Conservation (phyloP, 73 alveolate genomes). For the Paramecium octaurelia region DNA sequence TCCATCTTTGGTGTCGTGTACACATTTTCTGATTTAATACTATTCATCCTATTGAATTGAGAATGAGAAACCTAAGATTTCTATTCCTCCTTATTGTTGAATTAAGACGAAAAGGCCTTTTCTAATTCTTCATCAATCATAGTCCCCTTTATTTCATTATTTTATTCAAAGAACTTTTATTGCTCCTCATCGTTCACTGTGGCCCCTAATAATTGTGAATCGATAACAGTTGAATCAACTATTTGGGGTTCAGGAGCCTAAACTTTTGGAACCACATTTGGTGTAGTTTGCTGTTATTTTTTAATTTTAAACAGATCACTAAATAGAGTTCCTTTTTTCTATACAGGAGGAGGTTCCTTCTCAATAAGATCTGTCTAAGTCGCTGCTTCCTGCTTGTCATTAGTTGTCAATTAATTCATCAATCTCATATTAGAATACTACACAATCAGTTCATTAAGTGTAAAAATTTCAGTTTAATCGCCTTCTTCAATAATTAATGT, state of each 20-base stretch:
- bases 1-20: background rate
- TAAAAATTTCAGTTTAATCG: background rate
- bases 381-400: background rate
- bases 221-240: background rate
- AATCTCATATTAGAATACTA: background rate
- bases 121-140: conserved; percentile 37
- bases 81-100: background rate
- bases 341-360: background rate
- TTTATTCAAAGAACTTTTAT: background rate
- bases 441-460: background rate
- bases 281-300: background rate
- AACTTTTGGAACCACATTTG: background rate
- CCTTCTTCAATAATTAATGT: background rate
- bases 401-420: background rate
- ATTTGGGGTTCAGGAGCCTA: background rate
- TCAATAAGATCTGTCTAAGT: background rate
- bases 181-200: background rate
- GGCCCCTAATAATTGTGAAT: background rate
- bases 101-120: background rate
- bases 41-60: background rate
- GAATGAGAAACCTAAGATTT: background rate
- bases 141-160: background rate
- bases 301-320: background rate
- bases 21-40: background rate
- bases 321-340: background rate